These are phyloP conservation scores for Xanthoceras sorbifolium DNA, from an alignment of 345 rosid species.

Conservation along the genomic window DNA sequence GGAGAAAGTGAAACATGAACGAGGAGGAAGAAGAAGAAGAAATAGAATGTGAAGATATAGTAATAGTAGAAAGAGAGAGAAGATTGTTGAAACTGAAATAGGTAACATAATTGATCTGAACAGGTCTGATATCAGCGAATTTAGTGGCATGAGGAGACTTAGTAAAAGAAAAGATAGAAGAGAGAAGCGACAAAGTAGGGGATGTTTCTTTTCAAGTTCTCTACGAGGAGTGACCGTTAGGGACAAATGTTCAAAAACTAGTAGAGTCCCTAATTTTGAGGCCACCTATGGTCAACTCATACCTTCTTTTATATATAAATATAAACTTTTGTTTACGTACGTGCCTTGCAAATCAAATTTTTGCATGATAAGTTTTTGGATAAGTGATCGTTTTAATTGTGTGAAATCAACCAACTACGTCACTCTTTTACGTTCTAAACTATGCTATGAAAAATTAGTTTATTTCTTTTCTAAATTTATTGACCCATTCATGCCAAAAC, in stretches of 20 bases:
- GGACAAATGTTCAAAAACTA: constrained; percentile 28
- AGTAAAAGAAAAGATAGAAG: constrained; percentile 33
- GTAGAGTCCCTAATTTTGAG: constrained; percentile 6
- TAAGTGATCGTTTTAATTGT: no score
- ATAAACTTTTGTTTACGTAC: no score
- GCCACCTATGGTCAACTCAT: constrained; percentile 17
- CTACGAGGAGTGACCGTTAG: background rate
- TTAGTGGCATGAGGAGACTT: constrained; percentile 42
- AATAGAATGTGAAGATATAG: background rate
- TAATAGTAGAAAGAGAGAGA: background rate
- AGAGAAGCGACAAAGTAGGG: constrained; percentile 18
- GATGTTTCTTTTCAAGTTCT: constrained; percentile 4
- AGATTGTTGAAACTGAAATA: constrained; percentile 33
- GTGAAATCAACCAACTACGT: no score
- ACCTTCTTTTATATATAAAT: no score
- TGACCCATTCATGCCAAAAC: background rate
- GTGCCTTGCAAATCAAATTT: background rate
- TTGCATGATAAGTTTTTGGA: background rate
- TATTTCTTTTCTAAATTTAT: no score
- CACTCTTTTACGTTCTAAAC: no score
- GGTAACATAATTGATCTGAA: constrained; percentile 35
- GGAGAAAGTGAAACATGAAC: background rate
- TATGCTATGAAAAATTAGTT: no score
- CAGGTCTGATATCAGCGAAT: constrained; percentile 49
- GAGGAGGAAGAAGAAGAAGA: background rate